A percentile compares a stretch with the other conserved stretches of the same genome.
These are phyloP conservation scores for Ulvella scutata DNA, from an alignment of 139 green algal species.

Conservation along the genomic window DNA sequence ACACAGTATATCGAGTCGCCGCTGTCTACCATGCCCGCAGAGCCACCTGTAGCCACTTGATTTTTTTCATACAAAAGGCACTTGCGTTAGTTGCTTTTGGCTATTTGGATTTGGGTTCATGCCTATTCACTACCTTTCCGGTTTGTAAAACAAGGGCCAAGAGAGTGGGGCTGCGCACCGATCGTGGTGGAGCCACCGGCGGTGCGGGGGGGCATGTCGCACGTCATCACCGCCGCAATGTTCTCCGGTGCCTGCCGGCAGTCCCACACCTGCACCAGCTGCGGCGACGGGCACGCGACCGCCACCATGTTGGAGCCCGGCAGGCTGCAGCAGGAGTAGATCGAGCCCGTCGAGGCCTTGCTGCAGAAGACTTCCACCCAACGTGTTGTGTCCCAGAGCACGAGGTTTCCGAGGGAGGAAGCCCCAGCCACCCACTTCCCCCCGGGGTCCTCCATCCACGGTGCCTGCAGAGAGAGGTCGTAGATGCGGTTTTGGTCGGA, in stretches of 20 bases:
- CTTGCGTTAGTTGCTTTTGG: too few relatives aligned
- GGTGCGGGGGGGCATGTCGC: neutral
- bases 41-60: too few relatives aligned
- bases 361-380: neutral
- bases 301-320: neutral
- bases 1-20: neutral
- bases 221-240: constrained; percentile 1
- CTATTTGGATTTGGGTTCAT: too few relatives aligned
- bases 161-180: too few relatives aligned
- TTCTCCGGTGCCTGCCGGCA: neutral
- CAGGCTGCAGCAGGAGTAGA: neutral
- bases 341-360: neutral
- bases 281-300: neutral
- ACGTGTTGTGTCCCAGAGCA: neutral
- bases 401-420: neutral
- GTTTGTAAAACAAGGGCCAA: too few relatives aligned
- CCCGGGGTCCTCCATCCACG: neutral
- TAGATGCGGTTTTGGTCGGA: neutral
- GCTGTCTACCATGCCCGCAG: neutral
- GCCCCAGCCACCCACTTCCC: neutral
- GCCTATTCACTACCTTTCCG: too few relatives aligned
- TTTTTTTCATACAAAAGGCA: too few relatives aligned
- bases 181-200: too few relatives aligned
- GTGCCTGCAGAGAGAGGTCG: neutral
- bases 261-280: neutral